Conservation (phyloP, 208 protist genomes). For the Trypanosomatidae sp. region DNA sequence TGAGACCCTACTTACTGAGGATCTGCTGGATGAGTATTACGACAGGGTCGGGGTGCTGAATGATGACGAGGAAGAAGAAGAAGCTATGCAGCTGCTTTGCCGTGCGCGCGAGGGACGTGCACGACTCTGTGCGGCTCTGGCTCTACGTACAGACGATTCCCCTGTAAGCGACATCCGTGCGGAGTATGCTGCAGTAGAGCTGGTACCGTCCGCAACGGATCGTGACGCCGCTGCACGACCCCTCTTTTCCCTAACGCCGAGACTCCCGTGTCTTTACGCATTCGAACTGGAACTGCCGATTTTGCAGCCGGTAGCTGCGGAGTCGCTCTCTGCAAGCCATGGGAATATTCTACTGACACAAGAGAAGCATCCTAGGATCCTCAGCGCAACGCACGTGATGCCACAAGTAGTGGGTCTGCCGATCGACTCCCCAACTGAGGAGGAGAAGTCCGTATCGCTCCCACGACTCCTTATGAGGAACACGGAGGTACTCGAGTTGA, state of each 20-base stretch:
- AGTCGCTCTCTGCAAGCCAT: background rate
- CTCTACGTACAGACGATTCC: background rate
- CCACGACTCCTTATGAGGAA: conserved; percentile 13
- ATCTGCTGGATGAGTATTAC: conserved; percentile 18
- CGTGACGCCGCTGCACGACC: background rate
- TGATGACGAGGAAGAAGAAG: conserved; percentile 23
- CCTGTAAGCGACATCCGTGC: too few species aligned
- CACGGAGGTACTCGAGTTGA: conserved; percentile 34
- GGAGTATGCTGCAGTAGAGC: background rate
- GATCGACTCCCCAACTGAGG: background rate
- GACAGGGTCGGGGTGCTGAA: conserved; percentile 13
- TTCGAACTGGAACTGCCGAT: conserved; percentile 53
- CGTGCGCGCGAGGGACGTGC: conserved; percentile 11
- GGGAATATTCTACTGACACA: background rate
- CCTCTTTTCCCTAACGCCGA: too few species aligned
- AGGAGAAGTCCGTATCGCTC: conserved; percentile 4
- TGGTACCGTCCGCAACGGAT: background rate
- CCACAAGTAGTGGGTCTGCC: too few species aligned
- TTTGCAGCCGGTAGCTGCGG: background rate
- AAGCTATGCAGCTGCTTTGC: conserved; percentile 33
- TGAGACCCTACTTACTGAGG: conserved; percentile 9
- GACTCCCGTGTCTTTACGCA: conserved; percentile 36
- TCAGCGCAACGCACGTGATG: background rate
- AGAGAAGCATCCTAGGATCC: background rate
- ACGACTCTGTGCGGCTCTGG: conserved; percentile 4